A percentile compares a stretch with the other conserved stretches of the same genome.
phyloP scores from a whole-genome alignment of 1,284 basidiomycete genomes.

The Leccinum subspadiceum region DNA sequence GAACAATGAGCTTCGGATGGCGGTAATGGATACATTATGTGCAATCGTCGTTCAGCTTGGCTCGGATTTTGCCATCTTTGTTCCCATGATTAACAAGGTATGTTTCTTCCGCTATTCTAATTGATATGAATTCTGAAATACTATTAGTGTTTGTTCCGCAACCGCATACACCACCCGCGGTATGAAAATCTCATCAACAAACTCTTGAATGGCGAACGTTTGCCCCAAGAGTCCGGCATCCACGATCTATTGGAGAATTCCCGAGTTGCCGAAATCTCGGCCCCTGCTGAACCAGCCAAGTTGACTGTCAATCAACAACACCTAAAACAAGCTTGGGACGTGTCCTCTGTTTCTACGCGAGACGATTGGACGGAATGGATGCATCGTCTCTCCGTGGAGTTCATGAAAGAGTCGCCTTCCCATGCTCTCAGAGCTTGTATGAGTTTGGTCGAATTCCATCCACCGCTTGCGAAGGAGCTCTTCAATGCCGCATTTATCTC shows the following conservation, averaged over 20 bases:
- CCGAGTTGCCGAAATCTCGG: slow-evolving; percentile 68
- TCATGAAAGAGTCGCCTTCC: slow-evolving; percentile 98
- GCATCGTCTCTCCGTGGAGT: slow-evolving; percentile 89
- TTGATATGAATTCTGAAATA: slow-evolving; percentile 6
- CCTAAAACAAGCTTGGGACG: slow-evolving; percentile 97
- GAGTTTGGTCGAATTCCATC: slow-evolving; percentile 89
- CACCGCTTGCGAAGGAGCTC: slow-evolving; percentile 89
- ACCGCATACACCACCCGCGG: slow-evolving; percentile 79
- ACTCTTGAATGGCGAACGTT: slow-evolving; percentile 87
- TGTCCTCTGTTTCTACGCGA: slow-evolving; percentile 72
- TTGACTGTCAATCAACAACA: slow-evolving; percentile 97
- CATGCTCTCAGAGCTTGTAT: slow-evolving; percentile 96
- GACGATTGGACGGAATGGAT: slow-evolving; percentile 99
- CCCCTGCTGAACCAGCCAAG: slow-evolving; percentile 81
- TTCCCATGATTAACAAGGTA: slow-evolving; percentile 96
- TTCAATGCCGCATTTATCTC: slow-evolving; percentile 99
- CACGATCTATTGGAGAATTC: slow-evolving; percentile 63
- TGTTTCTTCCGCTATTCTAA: slow-evolving; percentile 3
- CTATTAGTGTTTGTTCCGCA: slow-evolving; percentile 69
- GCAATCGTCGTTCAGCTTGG: slow-evolving; percentile 93
- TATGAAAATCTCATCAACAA: slow-evolving; percentile 91
- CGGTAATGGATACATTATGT: slow-evolving; percentile 93
- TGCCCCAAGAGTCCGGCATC: slow-evolving; percentile 74
- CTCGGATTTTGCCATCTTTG: slow-evolving; percentile 95
- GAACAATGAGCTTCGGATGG: slow-evolving; percentile 80